Evolutionary conservation across 495 filamentous ascomycete species (phyloP), one percentile per base, ranked within the genome.

Genomic region (Tetracladium marchalianum): DNA sequence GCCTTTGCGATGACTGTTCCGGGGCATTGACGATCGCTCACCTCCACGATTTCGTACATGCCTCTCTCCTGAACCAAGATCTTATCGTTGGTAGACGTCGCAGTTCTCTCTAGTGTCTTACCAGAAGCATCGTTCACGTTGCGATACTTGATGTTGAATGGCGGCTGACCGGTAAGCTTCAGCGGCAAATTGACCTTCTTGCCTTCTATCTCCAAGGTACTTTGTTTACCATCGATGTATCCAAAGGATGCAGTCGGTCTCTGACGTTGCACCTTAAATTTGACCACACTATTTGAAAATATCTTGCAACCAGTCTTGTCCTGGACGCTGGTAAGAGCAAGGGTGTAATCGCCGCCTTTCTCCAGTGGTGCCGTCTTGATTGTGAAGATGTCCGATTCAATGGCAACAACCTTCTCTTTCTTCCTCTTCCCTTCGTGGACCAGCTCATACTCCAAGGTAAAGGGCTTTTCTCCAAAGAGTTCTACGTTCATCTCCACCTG

Each of bases 371-470:
- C 72, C 0, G 90, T 97, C 22, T 72, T 71, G 57, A 98, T 88
- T 18, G 71, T 81, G 46, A 80, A 78, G 13, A 70, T 53, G 16
- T 72, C 62, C 11, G 65, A 68, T 11, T 78, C 67, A 35, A 93
- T 82, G 38, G 67, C 74, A 7, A 77, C 67, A n/a, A 78, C 68
- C 17, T 73, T 74, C 49, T 82, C 69, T 39, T 84, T 81, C 18
- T 73, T 78, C 41, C 87, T 76, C 66, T 85, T 94, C 31, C 89
- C 88, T 49, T 84, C 81, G 59, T 97, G 85, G n/a, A 95, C 74
- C 24, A 97, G 66, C 59, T 97, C 92, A 66, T 95, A 98, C 53
- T 95, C 87, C 7, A 98, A 60, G n/a, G 67, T 83, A 71, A 87
- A 94, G 0, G 92, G 92, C 15, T 76, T 68, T 49, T 95, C 87